Percentiles rank a stretch among this genome's conserved stretches.
phyloP scores from a whole-genome alignment of 441 rosid genomes.

The Rhodomyrtus psidioides region DNA sequence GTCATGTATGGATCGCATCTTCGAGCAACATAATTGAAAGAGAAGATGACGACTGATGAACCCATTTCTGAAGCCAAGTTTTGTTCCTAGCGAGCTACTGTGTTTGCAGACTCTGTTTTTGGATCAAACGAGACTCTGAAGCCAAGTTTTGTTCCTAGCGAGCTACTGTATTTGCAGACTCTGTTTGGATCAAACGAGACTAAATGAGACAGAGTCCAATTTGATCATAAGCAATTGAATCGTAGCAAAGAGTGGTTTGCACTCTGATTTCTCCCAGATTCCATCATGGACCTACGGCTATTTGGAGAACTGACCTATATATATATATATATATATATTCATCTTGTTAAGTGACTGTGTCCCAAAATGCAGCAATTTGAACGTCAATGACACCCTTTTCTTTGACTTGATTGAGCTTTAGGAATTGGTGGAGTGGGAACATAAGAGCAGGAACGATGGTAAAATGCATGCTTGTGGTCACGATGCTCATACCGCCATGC shows the following conservation, averaged over 20 bases:
- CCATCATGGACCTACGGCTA: neutral
- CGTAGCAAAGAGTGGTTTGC: neutral
- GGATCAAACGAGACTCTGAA: neutral
- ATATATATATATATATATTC: neutral
- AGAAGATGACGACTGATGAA: neutral
- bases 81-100: neutral
- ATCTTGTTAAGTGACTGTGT: neutral
- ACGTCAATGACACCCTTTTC: neutral
- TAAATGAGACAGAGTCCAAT: neutral
- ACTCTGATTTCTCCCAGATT: neutral
- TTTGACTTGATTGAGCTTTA: neutral
- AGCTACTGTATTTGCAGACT: neutral
- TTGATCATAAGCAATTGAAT: neutral
- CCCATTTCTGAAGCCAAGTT: neutral
- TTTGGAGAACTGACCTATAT: neutral
- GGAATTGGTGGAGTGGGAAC: slow-evolving; percentile 73
- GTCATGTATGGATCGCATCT: neutral
- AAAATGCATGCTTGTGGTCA: slow-evolving; percentile 84
- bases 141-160: neutral
- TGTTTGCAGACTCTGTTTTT: neutral
- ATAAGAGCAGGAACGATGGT: slow-evolving; percentile 56
- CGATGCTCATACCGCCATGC: slow-evolving; percentile 66
- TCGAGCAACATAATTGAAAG: neutral
- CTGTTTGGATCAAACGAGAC: neutral
- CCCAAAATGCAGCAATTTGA: neutral